Percentiles rank a stretch among this genome's conserved stretches.
Evolutionary conservation across 202 grass and related monocot genomes (phyloP).

Genomic region (Digitaria exilis): DNA sequence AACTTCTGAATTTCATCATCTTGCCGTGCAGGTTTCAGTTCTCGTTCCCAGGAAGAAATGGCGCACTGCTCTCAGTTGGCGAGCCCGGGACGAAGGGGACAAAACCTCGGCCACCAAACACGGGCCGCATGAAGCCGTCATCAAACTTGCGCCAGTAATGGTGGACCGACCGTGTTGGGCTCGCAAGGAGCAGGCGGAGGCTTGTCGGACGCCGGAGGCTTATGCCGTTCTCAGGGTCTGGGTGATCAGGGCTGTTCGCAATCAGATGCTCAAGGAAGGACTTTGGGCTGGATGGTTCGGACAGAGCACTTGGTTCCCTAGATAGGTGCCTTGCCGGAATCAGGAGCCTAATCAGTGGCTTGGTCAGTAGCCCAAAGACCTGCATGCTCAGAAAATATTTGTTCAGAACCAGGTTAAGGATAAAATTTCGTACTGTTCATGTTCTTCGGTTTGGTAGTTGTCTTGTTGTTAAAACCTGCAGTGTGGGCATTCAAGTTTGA

Average conservation of each 20-base stretch:
- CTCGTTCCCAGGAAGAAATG: constrained; percentile 29
- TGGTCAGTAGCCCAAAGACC: constrained; percentile 92
- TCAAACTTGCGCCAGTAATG: constrained; percentile 90
- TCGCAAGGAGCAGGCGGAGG: constrained; percentile 64
- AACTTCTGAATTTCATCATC: background rate
- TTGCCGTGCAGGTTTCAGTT: background rate
- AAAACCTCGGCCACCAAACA: constrained; percentile 83
- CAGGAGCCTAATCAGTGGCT: constrained; percentile 68
- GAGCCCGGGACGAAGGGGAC: constrained; percentile 71
- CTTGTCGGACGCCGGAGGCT: constrained; percentile 61
- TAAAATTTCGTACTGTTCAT: background rate
- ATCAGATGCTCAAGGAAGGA: constrained; percentile 59
- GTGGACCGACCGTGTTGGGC: constrained; percentile 69
- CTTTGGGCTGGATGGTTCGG: constrained; percentile 71
- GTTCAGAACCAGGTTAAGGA: background rate
- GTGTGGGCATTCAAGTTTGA: background rate
- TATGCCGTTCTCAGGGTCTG: constrained; percentile 28
- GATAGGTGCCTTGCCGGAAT: constrained; percentile 51
- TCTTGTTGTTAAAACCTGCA: background rate
- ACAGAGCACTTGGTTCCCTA: constrained; percentile 53
- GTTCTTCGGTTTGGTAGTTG: background rate
- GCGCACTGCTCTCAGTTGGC: constrained; percentile 59
- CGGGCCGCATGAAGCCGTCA: constrained; percentile 68
- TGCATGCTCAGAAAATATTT: constrained; percentile 33
- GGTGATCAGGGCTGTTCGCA: constrained; percentile 22